Evolutionary conservation across 2,329 filamentous ascomycete genomes (phyloP), one percentile per base, ranked within the genome.

Genomic region (Aureobasidium sp.): DNA sequence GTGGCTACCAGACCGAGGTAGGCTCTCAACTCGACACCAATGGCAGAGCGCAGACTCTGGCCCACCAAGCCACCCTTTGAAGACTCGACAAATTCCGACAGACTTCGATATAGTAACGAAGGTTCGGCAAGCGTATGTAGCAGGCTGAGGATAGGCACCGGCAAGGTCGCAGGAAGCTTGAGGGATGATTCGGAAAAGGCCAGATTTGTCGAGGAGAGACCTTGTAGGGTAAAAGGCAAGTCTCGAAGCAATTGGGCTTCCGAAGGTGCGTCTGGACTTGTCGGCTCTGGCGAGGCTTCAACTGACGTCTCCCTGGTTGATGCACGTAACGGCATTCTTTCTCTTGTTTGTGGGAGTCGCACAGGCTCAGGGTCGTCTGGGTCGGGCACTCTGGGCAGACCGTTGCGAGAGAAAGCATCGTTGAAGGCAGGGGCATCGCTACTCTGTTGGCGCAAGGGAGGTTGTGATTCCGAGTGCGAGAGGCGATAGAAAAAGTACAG

Each of bases 1-100:
- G 90, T 95, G 14, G 93, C 91, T 32, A 98, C 88, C 12, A 98
- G 75, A 35, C 87, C 86, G 22, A 98, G 75, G 64, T 98, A 98
- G 3, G 90, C 89, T 41, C 90, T 83, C 34, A 98, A 75, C 69
- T 98, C 91, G 40, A 81, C 79, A 41, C 84, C 82, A 56, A 98
- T 84, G 24, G 93, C 91, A 24, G 91, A 89, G 21, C 90, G 81
- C 54, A 98, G 75, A 69, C 91, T 97, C 70, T 98, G 93, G 7
- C 85, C 88, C 4, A 98, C 79, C n/a, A 98, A 74, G 0, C 91
- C 90, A 27, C 86, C 84, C 45, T 89, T 86, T 1, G 83, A 82
- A 4, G 85, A 85, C 56, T 94, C 86, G 54, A 91, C 85, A 69
- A 95, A 98, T 3, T 79, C 77, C 12, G 89, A 81, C 1, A 98